Conservation (phyloP, 225 moss, liverwort and hornwort species). For the Pseudisothecium myosuroides region DNA sequence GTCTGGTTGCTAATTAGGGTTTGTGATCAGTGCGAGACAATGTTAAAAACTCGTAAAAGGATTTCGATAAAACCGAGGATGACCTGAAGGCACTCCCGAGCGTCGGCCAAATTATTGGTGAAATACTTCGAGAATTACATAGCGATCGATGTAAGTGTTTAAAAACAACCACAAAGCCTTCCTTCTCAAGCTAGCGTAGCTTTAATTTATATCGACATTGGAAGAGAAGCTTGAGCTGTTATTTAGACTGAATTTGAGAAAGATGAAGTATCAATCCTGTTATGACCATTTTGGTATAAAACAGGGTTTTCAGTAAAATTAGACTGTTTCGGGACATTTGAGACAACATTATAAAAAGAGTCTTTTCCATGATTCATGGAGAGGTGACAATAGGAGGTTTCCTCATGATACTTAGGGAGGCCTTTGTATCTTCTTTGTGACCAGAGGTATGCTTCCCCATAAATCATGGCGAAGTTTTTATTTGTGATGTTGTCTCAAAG, state of each 20-base stretch:
- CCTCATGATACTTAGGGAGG: background rate
- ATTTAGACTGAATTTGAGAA: background rate
- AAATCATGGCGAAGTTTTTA: background rate
- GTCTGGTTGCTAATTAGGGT: slow-evolving; percentile 1
- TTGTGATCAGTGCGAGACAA: slow-evolving; percentile 49
- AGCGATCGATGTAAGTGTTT: slow-evolving; percentile 38
- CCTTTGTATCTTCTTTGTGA: background rate
- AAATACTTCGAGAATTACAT: slow-evolving; percentile 60
- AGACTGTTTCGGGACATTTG: background rate
- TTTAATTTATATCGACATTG: background rate
- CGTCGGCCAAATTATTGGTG: slow-evolving; percentile 54
- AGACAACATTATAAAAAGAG: background rate
- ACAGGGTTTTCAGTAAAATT: background rate
- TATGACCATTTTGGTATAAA: background rate
- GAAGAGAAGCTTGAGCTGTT: background rate
- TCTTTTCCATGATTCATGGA: background rate
- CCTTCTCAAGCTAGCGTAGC: background rate
- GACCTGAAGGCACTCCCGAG: slow-evolving; percentile 62
- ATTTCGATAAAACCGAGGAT: slow-evolving; percentile 56
- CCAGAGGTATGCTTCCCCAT: background rate
- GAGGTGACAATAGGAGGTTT: background rate
- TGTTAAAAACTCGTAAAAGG: slow-evolving; percentile 32
- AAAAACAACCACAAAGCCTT: background rate
- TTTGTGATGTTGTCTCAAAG: background rate
- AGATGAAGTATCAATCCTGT: background rate